phyloP scores from a whole-genome alignment of 2,329 filamentous ascomycete genomes.

The Xylaria sp. region DNA sequence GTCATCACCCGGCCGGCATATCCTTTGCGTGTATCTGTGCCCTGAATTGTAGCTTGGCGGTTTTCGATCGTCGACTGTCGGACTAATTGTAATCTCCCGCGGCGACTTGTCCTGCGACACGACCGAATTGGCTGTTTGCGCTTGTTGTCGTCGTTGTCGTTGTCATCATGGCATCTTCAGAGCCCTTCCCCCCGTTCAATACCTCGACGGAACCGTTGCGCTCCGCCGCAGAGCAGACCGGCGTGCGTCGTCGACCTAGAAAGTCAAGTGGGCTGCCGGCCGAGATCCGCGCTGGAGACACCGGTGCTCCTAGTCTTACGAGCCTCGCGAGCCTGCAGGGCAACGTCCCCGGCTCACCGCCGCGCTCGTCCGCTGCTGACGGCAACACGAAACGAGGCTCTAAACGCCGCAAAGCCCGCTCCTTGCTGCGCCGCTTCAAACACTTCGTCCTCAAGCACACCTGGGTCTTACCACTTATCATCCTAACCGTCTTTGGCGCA shows the following conservation, averaged over 20 bases:
- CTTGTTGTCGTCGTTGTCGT: neutral
- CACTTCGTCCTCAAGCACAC: conserved; percentile 67
- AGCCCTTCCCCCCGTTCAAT: conserved; percentile 68
- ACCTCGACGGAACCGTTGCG: conserved; percentile 62
- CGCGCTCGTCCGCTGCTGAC: conserved; percentile 40
- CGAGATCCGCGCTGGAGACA: conserved; percentile 66
- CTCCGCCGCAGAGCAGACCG: conserved; percentile 52
- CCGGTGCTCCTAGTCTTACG: conserved; percentile 65
- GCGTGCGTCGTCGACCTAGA: conserved; percentile 59
- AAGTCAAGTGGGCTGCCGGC: conserved; percentile 67
- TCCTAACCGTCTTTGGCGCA: conserved; percentile 71
- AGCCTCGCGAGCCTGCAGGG: conserved; percentile 60
- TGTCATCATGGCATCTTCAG: conserved; percentile 58
- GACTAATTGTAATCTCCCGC: conserved; percentile 3
- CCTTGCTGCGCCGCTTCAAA: conserved; percentile 65
- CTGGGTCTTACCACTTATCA: conserved; percentile 73
- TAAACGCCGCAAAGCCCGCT: conserved; percentile 67
- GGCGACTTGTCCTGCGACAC: conserved; percentile 8
- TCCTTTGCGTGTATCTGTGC: neutral
- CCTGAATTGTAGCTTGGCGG: neutral
- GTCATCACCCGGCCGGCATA: neutral
- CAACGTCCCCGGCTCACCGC: conserved; percentile 34
- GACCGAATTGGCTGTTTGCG: conserved; percentile 5
- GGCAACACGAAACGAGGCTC: conserved; percentile 57
- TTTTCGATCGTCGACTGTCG: neutral